Conservation (phyloP, 1,284 basidiomycete genomes). For the Puccinia coronata region DNA sequence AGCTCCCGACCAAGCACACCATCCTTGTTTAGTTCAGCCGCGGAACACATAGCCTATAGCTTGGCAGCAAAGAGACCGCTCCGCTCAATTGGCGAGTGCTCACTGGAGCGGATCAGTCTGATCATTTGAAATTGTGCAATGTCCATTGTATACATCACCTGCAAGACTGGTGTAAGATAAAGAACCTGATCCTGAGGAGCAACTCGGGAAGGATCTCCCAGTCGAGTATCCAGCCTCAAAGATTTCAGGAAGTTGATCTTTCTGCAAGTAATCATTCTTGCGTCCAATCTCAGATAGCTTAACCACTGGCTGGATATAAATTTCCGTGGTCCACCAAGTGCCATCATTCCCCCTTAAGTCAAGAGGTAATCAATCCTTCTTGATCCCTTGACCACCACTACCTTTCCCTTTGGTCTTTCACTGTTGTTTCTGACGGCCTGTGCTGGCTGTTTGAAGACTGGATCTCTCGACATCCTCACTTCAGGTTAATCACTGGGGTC, state of each 20-base stretch:
- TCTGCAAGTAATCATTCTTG: conserved; percentile 29
- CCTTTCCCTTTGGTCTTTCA: neutral
- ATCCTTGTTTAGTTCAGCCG: neutral
- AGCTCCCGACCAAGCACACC: conserved; percentile 11
- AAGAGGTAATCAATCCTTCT: neutral
- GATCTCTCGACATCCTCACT: neutral
- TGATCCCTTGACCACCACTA: neutral
- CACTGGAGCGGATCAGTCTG: conserved; percentile 1
- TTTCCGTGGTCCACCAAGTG: too few species aligned
- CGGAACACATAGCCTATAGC: neutral
- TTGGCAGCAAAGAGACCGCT: too few species aligned
- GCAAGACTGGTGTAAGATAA: neutral
- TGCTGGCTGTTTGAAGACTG: neutral
- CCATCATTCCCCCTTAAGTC: neutral
- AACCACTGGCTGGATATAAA: neutral
- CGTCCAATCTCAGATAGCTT: neutral
- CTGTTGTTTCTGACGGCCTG: neutral
- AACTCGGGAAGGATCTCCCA: conserved; percentile 12
- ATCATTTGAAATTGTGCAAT: conserved; percentile 20
- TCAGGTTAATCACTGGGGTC: too few species aligned
- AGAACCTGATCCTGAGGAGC: conserved; percentile 11
- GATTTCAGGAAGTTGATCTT: conserved; percentile 25
- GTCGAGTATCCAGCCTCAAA: neutral
- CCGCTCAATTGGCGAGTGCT: neutral
- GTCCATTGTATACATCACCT: neutral